Conservation (phyloP, 2,329 filamentous ascomycete genomes). For the Exophiala calicioides region DNA sequence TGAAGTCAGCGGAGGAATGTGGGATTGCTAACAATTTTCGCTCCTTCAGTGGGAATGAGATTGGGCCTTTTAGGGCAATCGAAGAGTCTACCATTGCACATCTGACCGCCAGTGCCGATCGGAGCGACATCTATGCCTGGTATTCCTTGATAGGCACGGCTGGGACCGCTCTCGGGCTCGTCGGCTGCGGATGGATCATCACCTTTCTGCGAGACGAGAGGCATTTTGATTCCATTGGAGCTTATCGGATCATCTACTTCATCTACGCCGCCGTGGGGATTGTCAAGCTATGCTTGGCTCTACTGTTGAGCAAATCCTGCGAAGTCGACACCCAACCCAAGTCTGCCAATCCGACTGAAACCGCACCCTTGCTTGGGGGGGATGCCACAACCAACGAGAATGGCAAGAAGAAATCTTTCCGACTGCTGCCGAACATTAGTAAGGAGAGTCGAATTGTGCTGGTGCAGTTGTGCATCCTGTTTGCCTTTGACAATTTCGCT, state of each 20-base stretch:
- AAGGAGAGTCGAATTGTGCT: constrained; percentile 55
- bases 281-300: constrained; percentile 50
- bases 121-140: constrained; percentile 29
- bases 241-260: constrained; percentile 61
- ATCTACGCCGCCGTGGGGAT: constrained; percentile 58
- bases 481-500: constrained; percentile 68
- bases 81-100: constrained; percentile 53
- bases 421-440: constrained; percentile 45
- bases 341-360: constrained; percentile 35
- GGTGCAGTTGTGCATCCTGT: constrained; percentile 65
- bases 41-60: constrained; percentile 58
- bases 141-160: constrained; percentile 55
- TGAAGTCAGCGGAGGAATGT: too few relatives aligned
- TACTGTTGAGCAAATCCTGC: constrained; percentile 52
- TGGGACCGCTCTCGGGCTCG: constrained; percentile 57
- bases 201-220: constrained; percentile 47
- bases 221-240: constrained; percentile 51
- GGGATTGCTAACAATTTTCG: too few relatives aligned
- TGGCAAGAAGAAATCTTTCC: constrained; percentile 32
- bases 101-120: constrained; percentile 19
- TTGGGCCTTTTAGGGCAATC: constrained; percentile 63
- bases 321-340: constrained; percentile 43
- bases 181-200: constrained; percentile 54
- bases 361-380: constrained; percentile 38
- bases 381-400: constrained; percentile 14